Percentiles rank a stretch among this genome's conserved stretches.
Conservation (phyloP, 257 asterid genomes). For the Striga asiatica region DNA sequence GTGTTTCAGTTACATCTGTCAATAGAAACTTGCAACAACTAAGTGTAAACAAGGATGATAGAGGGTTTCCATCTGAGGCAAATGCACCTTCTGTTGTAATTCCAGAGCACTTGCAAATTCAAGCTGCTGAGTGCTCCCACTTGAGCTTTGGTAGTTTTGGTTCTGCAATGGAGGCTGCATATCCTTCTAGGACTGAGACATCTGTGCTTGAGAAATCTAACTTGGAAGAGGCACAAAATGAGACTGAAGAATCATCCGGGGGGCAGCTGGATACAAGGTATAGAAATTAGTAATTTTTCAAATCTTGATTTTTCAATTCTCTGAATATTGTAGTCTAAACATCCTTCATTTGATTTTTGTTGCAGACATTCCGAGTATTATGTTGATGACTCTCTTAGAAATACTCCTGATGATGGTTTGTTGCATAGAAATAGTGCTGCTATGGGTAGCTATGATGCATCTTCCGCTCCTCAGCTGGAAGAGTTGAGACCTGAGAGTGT, state of each 20-base stretch:
- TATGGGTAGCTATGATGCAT: conserved; percentile 42
- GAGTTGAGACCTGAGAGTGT: conserved; percentile 45
- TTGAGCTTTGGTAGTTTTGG: conserved; percentile 88
- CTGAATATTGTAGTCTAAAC: not conserved
- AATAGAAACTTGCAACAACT: conserved; percentile 46
- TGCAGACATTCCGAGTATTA: conserved; percentile 62
- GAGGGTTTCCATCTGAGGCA: conserved; percentile 32
- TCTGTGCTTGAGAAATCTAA: conserved; percentile 33
- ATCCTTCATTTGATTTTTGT: conserved; percentile 14
- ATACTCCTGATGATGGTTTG: conserved; percentile 40
- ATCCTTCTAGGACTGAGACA: conserved; percentile 33
- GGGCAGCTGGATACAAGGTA: conserved; percentile 56
- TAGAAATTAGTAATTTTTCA: not conserved
- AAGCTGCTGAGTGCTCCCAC: conserved; percentile 70
- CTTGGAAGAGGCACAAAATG: conserved; percentile 40
- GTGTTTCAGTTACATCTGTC: conserved; percentile 38
- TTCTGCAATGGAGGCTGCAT: conserved; percentile 27
- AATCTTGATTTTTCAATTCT: not conserved
- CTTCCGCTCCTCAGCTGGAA: conserved; percentile 56
- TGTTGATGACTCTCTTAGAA: conserved; percentile 43
- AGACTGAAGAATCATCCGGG: conserved; percentile 34
- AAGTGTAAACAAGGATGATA: conserved; percentile 40
- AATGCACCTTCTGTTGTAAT: conserved; percentile 56
- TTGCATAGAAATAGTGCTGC: conserved; percentile 35
- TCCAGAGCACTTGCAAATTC: conserved; percentile 79